Base-by-base conservation (phyloP, 1,284 basidiomycete species). In the Rhodotorula sp. region DNA sequence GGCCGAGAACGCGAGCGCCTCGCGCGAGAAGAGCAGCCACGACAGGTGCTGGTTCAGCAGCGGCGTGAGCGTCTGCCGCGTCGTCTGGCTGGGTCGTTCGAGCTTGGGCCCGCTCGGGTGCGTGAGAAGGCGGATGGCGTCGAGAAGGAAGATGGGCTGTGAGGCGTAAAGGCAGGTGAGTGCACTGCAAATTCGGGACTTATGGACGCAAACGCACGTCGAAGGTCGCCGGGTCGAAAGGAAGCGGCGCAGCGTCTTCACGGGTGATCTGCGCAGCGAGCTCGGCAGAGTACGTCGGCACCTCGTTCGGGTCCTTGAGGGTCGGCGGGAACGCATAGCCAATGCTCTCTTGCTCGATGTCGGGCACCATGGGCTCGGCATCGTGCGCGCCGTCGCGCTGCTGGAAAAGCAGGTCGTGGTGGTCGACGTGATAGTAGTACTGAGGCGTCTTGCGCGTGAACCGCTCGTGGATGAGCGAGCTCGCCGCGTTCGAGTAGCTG, bases 301-400 rank as follows among this genome's bases (percentile, higher is more conserved):
- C 54, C 27, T 71, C 57, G 34, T 70, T 64, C 14, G 64, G 61
- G n/a, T 74, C 77, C 44, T 53, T 41, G 21, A 68, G 70, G 59
- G 70, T 70, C 1, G 75, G 67, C 23, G 77, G 77, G 71, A 80
- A 80, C 8, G 73, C 76, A 58, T 80, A 80, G 23, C 74, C 77
- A 27, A 52, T 25, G 27, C 75, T 66, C 44, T 77, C 73, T 41
- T 61, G 49, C 56, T 61, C 59, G 34, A 63, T 58, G 27, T 69
- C 68, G 42, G 53, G 25, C 44, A 55, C 21, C 12, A 46, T 44
- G 41, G 41, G 44, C 1, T 45, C 56, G 23, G 44, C 49, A 7
- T 48, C 41, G 16, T 61, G 34, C 34, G 34, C 34, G 34, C 34
- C 67, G 34, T 45, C 64, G 42, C 53, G 56, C 41, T 53, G 46